Evolutionary conservation across 371 early-diverging fungal genomes (phyloP).

Genomic region (Zychaea mexicana): DNA sequence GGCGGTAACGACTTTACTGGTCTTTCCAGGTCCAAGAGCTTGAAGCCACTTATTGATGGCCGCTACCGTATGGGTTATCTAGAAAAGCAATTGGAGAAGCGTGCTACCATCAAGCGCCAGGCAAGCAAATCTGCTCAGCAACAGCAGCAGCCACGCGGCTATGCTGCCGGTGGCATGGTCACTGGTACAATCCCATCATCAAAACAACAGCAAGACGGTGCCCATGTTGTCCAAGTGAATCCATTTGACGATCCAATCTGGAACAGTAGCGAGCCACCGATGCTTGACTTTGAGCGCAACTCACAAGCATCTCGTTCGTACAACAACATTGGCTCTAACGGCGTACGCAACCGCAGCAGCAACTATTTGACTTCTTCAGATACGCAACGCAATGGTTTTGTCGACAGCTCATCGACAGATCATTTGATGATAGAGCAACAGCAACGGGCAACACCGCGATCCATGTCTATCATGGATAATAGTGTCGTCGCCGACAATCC

Average conservation of each 20-base stretch:
- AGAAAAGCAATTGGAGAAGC: slow-evolving; percentile 42
- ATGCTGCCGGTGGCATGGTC: slow-evolving; percentile 4
- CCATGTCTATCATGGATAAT: neutral
- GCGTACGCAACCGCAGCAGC: neutral
- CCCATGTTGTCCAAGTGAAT: slow-evolving; percentile 18
- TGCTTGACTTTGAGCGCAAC: slow-evolving; percentile 12
- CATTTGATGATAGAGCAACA: slow-evolving; percentile 4
- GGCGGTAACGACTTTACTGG: slow-evolving; percentile 24
- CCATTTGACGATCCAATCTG: slow-evolving; percentile 48
- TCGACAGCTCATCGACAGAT: slow-evolving; percentile 11
- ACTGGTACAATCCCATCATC: neutral
- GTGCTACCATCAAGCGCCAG: slow-evolving; percentile 25
- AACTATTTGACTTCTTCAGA: neutral
- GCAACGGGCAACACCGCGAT: neutral
- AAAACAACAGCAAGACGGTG: slow-evolving; percentile 4
- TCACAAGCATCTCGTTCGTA: slow-evolving; percentile 4
- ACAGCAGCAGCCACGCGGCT: neutral
- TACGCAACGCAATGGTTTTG: neutral
- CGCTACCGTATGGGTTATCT: slow-evolving; percentile 49
- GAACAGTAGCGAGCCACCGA: slow-evolving; percentile 15
- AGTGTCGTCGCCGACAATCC: too few species aligned
- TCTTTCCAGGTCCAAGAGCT: slow-evolving; percentile 41
- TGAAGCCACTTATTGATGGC: slow-evolving; percentile 47
- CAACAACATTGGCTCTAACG: neutral
- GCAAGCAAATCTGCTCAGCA: neutral